Conservation (phyloP, 805 yeast species). For the Kluyveromyces nonfermentans region DNA sequence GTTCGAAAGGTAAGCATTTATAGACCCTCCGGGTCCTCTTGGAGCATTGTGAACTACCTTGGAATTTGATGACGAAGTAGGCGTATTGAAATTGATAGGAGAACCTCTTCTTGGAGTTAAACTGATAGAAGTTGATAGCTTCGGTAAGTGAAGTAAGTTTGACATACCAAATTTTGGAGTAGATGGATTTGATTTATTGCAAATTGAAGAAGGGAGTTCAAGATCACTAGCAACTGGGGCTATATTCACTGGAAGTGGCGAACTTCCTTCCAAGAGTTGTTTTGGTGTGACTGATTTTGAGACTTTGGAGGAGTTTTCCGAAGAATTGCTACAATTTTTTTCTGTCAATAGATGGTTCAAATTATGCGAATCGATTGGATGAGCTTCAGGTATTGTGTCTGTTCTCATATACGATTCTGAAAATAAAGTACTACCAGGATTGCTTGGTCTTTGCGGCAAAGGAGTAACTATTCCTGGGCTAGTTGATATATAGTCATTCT, state of each 20-base stretch:
- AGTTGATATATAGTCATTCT: conserved; percentile 1
- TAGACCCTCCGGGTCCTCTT: background rate
- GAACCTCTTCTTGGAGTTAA: conserved; percentile 47
- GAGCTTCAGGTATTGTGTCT: conserved; percentile 33
- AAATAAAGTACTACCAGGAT: conserved; percentile 24
- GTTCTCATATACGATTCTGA: conserved; percentile 34
- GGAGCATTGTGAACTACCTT: background rate
- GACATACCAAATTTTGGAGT: conserved; percentile 10
- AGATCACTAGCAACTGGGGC: background rate
- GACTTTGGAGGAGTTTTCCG: conserved; percentile 11
- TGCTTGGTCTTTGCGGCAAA: conserved; percentile 13
- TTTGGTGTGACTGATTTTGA: conserved; percentile 39
- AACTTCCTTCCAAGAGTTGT: conserved; percentile 26
- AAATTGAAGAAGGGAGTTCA: background rate
- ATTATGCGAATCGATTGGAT: background rate
- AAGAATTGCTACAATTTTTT: conserved; percentile 5
- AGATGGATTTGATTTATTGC: conserved; percentile 4
- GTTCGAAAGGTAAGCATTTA: background rate
- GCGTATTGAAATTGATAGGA: conserved; percentile 35
- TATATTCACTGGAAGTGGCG: background rate
- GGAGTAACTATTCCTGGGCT: conserved; percentile 16
- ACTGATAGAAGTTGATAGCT: conserved; percentile 23
- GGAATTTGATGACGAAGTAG: conserved; percentile 49
- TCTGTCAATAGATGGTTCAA: background rate
- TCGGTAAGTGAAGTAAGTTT: conserved; percentile 14